Evolutionary conservation across 2,329 filamentous ascomycete genomes (phyloP), one percentile per base, ranked within the genome.

Genomic region (Aspergillus tanneri): DNA sequence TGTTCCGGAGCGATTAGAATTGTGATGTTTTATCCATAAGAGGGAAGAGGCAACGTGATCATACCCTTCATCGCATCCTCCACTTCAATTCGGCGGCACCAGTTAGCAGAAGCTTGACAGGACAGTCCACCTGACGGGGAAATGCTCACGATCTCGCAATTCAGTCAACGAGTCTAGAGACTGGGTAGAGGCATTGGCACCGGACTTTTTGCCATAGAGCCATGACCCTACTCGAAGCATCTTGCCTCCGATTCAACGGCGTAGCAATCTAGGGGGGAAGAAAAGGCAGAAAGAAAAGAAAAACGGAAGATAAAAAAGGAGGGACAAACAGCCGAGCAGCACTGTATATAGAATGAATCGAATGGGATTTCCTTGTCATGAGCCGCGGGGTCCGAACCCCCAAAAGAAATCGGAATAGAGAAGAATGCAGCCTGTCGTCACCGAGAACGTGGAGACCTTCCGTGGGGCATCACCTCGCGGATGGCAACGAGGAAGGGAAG

Each of bases 151-250:
- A 52, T 75, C 70, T 57, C 79, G 75, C 40, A 80, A 71, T 67
- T 85, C 82, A 53, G 78, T 75, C 41, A 80, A 61, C 53, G 81
- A 76, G 61, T 78, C 80, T 49, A 85, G 60, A 34, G 78, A 82
- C 63, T 77, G 77, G 10, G 77, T 77, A 32, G 77, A 77, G 41
- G 71, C 66, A 60, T 61, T 69, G 46, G 57, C 50, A 34, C 58
- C 62, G 18, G 65, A 62, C 61, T 70, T 70, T 50, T 71, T 73
- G 62, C 66, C 67, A 50, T 71, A 72, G n/a, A 75, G 61, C 72
- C 72, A 75, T 45, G 70, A 70, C 44, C 72, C 71, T 44, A 74
- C 64, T 39, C 66, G 61, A 44, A 71, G 59, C 71, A 73, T 73
- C n/a, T 44, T 58, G 50, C 37, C 30, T 16, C 24, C 28, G 23